These are phyloP conservation scores for Canavalia ensiformis DNA, from an alignment of 306 rosid species.

Conservation along the genomic window DNA sequence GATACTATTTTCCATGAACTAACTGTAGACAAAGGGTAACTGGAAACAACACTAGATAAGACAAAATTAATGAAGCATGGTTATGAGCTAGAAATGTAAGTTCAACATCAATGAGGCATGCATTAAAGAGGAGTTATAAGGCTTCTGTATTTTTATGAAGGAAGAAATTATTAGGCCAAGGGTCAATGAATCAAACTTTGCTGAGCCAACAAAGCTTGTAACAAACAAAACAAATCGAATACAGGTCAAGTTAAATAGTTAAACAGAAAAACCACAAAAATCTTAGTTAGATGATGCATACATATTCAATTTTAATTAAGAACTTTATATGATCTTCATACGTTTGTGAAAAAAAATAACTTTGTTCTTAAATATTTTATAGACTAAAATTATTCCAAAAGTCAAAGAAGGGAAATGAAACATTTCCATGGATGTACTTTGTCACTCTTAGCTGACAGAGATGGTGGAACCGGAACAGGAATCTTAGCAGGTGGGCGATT, in stretches of 20 bases:
- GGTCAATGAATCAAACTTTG: background rate
- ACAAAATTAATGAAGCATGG: background rate
- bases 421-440: slow-evolving; percentile 57
- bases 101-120: background rate
- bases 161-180: background rate
- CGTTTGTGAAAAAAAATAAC: background rate
- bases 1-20: background rate
- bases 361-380: background rate
- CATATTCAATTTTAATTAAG: background rate
- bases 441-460: slow-evolving; percentile 61
- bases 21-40: background rate
- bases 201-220: background rate
- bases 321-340: background rate
- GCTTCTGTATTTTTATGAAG: background rate
- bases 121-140: background rate
- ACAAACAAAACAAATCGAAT: slow-evolving; percentile 9
- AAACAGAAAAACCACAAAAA: background rate
- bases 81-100: slow-evolving; percentile 5
- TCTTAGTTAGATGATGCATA: background rate
- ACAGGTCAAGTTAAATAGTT: background rate
- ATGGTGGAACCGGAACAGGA: slow-evolving; percentile 82
- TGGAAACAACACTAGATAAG: background rate
- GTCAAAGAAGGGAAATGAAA: background rate
- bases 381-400: background rate
- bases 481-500: slow-evolving; percentile 76